phyloP scores from a whole-genome alignment of 192 early-diverging fungal species.

The Neocallimastix lanati region DNA sequence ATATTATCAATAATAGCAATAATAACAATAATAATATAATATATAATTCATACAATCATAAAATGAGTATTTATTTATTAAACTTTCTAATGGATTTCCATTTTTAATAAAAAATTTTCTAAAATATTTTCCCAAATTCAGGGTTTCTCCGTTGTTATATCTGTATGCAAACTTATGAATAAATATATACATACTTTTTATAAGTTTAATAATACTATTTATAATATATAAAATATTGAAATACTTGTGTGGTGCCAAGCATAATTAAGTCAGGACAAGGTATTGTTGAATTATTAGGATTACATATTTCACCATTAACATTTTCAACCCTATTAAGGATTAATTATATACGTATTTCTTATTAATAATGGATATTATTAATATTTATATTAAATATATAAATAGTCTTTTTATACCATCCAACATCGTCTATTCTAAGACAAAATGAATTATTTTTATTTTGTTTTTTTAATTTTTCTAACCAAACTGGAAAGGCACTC shows the following conservation, averaged over 20 bases:
- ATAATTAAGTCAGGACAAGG: neutral
- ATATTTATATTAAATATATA: too few species aligned
- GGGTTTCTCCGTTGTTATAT: neutral
- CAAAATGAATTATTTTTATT: neutral
- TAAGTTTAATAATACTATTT: too few species aligned
- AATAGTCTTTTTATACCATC: neutral
- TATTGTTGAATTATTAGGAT: neutral
- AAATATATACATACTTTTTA: too few species aligned
- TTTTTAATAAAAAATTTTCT: neutral
- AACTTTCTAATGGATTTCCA: neutral
- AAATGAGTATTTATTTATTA: neutral
- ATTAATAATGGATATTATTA: too few species aligned
- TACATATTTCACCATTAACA: neutral
- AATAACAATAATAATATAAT: too few species aligned
- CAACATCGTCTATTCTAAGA: neutral
- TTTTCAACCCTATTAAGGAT: neutral
- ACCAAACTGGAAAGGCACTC: neutral
- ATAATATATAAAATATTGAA: too few species aligned
- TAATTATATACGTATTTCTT: too few species aligned
- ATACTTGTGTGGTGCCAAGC: neutral
- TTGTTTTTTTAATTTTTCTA: neutral
- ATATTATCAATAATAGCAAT: too few species aligned
- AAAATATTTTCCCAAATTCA: neutral
- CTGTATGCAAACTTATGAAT: neutral
- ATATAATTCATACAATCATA: neutral